Percentiles rank a stretch among this genome's conserved stretches.
phyloP scores from a whole-genome alignment of 441 rosid species.

The Gossypium aridum region DNA sequence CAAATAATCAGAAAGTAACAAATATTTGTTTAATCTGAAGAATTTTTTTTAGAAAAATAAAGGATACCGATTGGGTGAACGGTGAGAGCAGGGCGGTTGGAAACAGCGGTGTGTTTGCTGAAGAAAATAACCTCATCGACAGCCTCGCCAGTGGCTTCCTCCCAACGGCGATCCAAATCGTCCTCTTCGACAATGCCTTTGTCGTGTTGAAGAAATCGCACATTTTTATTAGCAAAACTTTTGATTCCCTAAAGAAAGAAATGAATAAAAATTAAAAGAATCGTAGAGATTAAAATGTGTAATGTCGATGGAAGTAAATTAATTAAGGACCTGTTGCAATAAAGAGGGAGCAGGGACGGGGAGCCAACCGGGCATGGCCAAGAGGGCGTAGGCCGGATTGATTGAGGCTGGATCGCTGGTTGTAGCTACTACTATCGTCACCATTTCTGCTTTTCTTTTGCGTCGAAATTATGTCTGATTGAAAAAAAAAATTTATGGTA shows the following conservation, averaged over 20 bases:
- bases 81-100: constrained; percentile 74
- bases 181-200: constrained; percentile 59
- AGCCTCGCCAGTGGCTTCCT: constrained; percentile 63
- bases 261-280: not conserved
- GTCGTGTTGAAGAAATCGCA: constrained; percentile 58
- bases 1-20: not conserved
- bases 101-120: constrained; percentile 78
- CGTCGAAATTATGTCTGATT: not conserved
- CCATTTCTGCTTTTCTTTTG: constrained; percentile 32
- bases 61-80: constrained; percentile 61
- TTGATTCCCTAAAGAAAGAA: constrained; percentile 33
- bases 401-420: constrained; percentile 73
- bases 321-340: constrained; percentile 41
- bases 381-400: constrained; percentile 70
- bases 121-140: constrained; percentile 76
- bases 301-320: not conserved
- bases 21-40: not conserved
- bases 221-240: constrained; percentile 43
- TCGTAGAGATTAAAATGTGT: not conserved
- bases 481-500: not conserved
- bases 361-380: constrained; percentile 63
- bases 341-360: constrained; percentile 31
- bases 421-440: constrained; percentile 66
- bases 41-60: not conserved
- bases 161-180: constrained; percentile 71